phyloP scores from a whole-genome alignment of 768 basidiomycete species.

The Exidia glandulosa region DNA sequence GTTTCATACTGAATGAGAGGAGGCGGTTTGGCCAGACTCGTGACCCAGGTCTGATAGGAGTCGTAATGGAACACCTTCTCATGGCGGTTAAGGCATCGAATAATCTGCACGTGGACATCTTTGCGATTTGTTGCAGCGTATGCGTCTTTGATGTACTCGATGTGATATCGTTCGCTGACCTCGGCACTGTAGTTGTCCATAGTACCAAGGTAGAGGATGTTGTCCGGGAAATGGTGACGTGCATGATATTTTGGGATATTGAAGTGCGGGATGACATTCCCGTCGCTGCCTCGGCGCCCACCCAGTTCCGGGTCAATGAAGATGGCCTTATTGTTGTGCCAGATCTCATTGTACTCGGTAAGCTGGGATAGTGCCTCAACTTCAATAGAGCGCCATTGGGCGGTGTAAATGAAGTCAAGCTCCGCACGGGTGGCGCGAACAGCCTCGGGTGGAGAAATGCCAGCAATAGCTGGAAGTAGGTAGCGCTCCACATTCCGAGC shows the following conservation, averaged over 20 bases:
- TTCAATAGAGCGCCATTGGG: slow-evolving; percentile 23
- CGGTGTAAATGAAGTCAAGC: slow-evolving; percentile 29
- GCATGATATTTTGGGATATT: slow-evolving; percentile 35
- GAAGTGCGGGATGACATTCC: slow-evolving; percentile 13
- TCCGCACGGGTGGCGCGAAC: slow-evolving; percentile 16
- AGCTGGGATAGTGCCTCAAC: slow-evolving; percentile 18
- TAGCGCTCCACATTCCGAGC: slow-evolving; percentile 23
- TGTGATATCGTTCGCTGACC: slow-evolving; percentile 27
- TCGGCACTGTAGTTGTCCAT: slow-evolving; percentile 31
- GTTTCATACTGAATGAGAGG: too few relatives aligned
- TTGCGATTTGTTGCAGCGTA: slow-evolving; percentile 8
- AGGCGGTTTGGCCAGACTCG: background rate
- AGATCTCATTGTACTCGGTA: slow-evolving; percentile 15
- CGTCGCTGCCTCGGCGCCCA: slow-evolving; percentile 13
- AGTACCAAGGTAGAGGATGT: slow-evolving; percentile 23
- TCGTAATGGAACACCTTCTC: slow-evolving; percentile 2
- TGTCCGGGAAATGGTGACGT: slow-evolving; percentile 20
- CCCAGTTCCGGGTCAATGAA: slow-evolving; percentile 21
- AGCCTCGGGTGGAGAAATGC: background rate
- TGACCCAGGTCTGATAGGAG: slow-evolving; percentile 2
- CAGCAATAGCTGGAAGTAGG: slow-evolving; percentile 16
- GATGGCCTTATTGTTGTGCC: slow-evolving; percentile 27
- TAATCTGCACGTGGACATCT: slow-evolving; percentile 9
- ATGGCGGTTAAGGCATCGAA: slow-evolving; percentile 1
- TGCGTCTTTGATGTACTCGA: slow-evolving; percentile 15